Base-by-base conservation (phyloP, 805 yeast genomes). In the Yarrowia yakushimensis region DNA sequence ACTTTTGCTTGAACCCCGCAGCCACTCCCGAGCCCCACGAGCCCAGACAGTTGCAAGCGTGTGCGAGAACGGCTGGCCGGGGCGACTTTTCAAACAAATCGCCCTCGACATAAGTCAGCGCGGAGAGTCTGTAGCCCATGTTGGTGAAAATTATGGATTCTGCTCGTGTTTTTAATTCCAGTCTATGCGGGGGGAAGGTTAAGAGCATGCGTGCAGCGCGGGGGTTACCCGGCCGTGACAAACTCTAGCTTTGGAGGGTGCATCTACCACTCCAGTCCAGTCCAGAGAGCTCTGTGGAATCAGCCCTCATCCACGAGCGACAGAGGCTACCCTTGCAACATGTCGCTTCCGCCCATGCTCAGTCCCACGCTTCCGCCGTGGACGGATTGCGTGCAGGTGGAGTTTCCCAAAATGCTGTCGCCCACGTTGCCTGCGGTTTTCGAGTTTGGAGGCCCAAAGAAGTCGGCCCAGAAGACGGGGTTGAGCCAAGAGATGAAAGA, bases 11-110 rank as follows among this genome's bases (percentile, higher is more conserved):
- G 67, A 89, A 81, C 25, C 74, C 81, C 3, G 76, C 76, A 0
- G 96, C 96, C 2, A 89, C 81, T 0, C 96, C 96, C 3, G 89
- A 93, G 7, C 93, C 92, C 96, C 96, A 89, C 0, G 77, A 69
- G 0, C 96, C 96, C 25, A 78, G 75, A 31, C 90, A 84, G 69
- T 89, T 89, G 69, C 96, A 89, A 0, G 96, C 85, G 70, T 89
- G 96, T 1, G 87, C 86, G 2, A 88, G 70, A 1, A 87, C 76
- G 0, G 83, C 70, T 0, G 79, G 77, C 3, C 68, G 65, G 0
- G 71, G 65, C 0, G 69, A 71, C 25, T 43, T 25, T 15, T 71
- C 66, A 65, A 86, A 84, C 4, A 87, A 69, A 66, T 86, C 88
- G 0, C 89, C 90, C 43, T 77, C 74, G 27, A 80, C 73, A 70